A percentile compares a stretch with the other conserved stretches of the same genome.
These are phyloP conservation scores for Neofusicoccum laricinum DNA, from an alignment of 2,329 filamentous ascomycete genomes.

Conservation along the genomic window DNA sequence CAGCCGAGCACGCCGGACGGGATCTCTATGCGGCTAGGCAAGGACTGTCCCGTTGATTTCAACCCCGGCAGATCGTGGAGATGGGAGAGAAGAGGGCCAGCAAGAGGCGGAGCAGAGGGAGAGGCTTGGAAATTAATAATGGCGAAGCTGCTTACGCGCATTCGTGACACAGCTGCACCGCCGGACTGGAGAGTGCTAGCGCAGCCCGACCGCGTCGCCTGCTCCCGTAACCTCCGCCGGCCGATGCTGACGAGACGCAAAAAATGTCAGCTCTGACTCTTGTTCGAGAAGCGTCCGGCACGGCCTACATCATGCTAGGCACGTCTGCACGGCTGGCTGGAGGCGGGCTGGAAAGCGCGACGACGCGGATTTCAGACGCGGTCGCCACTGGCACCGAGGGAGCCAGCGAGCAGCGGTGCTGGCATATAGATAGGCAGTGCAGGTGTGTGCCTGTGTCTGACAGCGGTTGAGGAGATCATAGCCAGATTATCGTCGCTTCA, in stretches of 20 bases:
- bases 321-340: neutral
- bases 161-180: neutral
- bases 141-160: neutral
- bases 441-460: neutral
- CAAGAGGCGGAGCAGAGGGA: neutral
- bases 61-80: neutral
- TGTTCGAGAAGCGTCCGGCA: neutral
- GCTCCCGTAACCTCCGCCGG: constrained; percentile 1
- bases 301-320: neutral
- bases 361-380: neutral
- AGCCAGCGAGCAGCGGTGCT: neutral
- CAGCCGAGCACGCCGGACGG: neutral
- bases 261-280: neutral
- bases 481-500: neutral
- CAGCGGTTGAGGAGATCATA: neutral
- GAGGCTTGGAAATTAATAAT: neutral
- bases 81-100: too few species aligned
- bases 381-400: neutral
- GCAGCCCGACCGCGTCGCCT: neutral
- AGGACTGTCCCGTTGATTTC: neutral
- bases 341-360: neutral
- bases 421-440: neutral
- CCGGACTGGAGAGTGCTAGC: neutral
- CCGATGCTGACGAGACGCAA: neutral
- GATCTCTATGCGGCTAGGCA: neutral